phyloP scores from a whole-genome alignment of 2,329 filamentous ascomycete species.

The Pseudogymnoascus destructans region DNA sequence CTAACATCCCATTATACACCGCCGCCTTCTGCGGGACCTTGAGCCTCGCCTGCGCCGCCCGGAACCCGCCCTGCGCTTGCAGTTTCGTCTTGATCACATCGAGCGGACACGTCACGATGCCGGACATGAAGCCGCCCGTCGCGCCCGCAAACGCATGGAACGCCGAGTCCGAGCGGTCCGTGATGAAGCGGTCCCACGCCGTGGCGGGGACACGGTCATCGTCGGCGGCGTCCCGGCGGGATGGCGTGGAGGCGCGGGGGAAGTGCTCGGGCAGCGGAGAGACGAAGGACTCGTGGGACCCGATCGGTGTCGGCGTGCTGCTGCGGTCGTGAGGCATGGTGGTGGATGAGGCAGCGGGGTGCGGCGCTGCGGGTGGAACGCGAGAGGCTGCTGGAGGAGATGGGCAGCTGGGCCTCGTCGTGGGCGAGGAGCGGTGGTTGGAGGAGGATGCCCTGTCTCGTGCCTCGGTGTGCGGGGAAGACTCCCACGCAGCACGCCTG shows the following conservation, averaged over 20 bases:
- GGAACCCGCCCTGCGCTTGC: slow-evolving; percentile 83
- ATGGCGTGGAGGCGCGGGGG: slow-evolving; percentile 15
- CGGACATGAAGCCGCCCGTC: slow-evolving; percentile 80
- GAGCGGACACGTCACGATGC: slow-evolving; percentile 87
- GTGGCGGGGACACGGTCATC: slow-evolving; percentile 26
- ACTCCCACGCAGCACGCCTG: slow-evolving; percentile 46
- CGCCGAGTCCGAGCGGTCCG: slow-evolving; percentile 43
- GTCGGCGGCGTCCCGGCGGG: slow-evolving; percentile 8
- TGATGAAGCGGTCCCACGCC: slow-evolving; percentile 42
- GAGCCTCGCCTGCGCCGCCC: slow-evolving; percentile 33
- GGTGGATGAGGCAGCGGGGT: slow-evolving; percentile 26
- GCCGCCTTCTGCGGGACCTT: slow-evolving; percentile 20
- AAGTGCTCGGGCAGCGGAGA: slow-evolving; percentile 15
- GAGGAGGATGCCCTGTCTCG: slow-evolving; percentile 19
- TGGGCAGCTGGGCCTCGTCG: too few species aligned
- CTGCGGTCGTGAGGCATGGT: slow-evolving; percentile 34
- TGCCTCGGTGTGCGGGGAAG: slow-evolving; percentile 44
- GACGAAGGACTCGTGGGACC: slow-evolving; percentile 21
- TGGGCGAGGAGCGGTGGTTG: too few species aligned
- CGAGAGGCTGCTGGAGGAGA: slow-evolving; percentile 14
- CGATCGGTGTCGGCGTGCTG: slow-evolving; percentile 26
- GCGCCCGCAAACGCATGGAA: slow-evolving; percentile 83
- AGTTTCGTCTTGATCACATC: slow-evolving; percentile 99
- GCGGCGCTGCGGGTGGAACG: slow-evolving; percentile 30
- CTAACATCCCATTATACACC: slow-evolving; percentile 74